Conservation (phyloP, 306 rosid species). For the Styphnolobium japonicum region DNA sequence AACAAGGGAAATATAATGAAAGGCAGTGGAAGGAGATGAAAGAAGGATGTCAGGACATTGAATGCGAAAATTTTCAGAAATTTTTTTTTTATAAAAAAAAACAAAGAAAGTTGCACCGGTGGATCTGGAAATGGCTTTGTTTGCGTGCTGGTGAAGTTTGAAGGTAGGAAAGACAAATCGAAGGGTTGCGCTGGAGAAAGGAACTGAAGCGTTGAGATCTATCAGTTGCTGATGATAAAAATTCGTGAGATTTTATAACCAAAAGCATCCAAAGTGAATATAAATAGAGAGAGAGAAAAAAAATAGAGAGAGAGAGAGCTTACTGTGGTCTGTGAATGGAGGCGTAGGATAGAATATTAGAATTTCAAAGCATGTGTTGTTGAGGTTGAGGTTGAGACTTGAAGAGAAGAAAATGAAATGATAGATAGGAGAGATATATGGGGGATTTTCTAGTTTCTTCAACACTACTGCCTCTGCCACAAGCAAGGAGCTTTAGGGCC, state of each 20-base stretch:
- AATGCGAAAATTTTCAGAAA: neutral
- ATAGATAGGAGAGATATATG: neutral
- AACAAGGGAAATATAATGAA: too few species aligned
- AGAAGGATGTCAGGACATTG: neutral
- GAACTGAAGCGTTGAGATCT: slow-evolving; percentile 20
- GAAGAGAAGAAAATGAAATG: neutral
- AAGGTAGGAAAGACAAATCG: neutral
- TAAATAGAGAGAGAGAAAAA: neutral
- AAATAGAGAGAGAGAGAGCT: slow-evolving; percentile 5
- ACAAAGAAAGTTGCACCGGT: slow-evolving; percentile 28
- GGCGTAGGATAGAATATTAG: neutral
- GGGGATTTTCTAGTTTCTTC: slow-evolving; percentile 19
- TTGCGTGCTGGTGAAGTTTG: slow-evolving; percentile 35
- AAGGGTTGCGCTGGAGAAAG: slow-evolving; percentile 28
- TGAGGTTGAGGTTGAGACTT: neutral
- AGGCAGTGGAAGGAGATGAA: neutral
- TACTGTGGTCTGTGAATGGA: slow-evolving; percentile 26
- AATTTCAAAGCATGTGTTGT: neutral
- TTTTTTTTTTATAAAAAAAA: neutral
- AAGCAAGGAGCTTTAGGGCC: slow-evolving; percentile 30
- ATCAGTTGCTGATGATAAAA: neutral
- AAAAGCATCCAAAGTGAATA: neutral
- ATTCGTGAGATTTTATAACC: slow-evolving; percentile 8
- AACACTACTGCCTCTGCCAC: slow-evolving; percentile 18
- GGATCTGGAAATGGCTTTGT: slow-evolving; percentile 35